Base-by-base conservation (phyloP, 2,329 filamentous ascomycete species). In the Aspergillus sergii region DNA sequence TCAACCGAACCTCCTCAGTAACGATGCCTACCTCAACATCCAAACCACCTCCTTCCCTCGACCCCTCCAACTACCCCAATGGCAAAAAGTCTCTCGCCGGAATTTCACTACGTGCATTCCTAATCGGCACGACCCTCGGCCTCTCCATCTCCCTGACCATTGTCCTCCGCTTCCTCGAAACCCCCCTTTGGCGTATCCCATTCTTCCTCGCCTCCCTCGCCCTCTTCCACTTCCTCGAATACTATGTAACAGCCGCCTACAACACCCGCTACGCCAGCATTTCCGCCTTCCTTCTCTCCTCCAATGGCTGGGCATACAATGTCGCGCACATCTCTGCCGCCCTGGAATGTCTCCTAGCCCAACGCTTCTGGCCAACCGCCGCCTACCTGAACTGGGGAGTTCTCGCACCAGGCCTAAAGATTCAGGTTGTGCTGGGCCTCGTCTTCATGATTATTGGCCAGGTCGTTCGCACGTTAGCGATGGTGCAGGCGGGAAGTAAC, bases 181-280 rank as follows among this genome's bases (percentile, higher is more conserved):
- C 63, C 46, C 76, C 80, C 5, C 74, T 86, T 60, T 91, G 88
- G 88, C 82, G 88, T 26, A 75, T 86, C 0, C 82, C 84, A 10
- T 83, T 86, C 70, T 83, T 83, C 74, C 68, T 84, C 63, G 67
- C 76, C 43, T 82, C 88, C 16, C 88, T 98, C 55, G 86, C 89
- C 30, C 71, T 90, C 34, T 98, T 98, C 81, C 95, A 99, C 83
- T 98, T 97, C 80, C 89, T 98, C 77, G 95, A 99, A 80, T 99
- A 94, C 83, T 96, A 89, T 84, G 92, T 89, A 36, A 97, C 94
- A 0, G 94, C 94, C 10, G 83, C 85, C 60, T 92, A 91, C 80
- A 98, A 98, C 78, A 92, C 92, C 0, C 84, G 85, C 19, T 84
- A 88, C 58, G 92, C 92, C 23, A 86, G 84, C 28, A 83, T 94